Evolutionary conservation across 306 rosid genomes (phyloP), one percentile per base, ranked within the genome.

Genomic region (Sesbania bispinosa): DNA sequence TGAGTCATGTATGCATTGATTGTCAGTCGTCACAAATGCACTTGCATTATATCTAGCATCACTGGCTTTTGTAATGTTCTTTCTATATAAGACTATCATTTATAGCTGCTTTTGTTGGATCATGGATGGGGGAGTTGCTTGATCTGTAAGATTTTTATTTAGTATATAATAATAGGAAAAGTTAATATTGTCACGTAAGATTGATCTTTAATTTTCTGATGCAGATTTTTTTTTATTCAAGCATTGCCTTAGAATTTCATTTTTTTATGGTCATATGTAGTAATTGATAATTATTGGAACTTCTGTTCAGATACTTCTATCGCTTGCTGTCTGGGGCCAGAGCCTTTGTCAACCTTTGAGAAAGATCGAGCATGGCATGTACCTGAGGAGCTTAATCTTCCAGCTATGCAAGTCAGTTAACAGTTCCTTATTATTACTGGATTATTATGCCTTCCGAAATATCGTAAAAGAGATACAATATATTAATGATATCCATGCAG

Each of bases 341-440:
- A 89, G 50, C 80, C 88, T 58, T 69, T 94, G 84, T 87, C 97
- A 53, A 74, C 88, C 47, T 89, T 94, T 39, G 99, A 91, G 75
- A 94, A 85, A 68, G 90, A 86, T 69, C 89, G 90, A 10, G 96
- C 91, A 68, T 94, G 96, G 99, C 96, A 94, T 73, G 85, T 94
- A 64, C 75, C 86, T 0, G 96, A 89, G 83, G 92, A 84, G 41
- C 90, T 94, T 29, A 82, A 83, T 83, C 74, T 94, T 73, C 64
- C 15, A 27, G 90, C 99, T n/a, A 89, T 94, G 97, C 92, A 80
- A 85, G 98, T 93, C 41, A 61, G 81, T 82, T 76, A 70, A 20
- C n/a, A 46, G 43, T 74, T 60, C 27, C 75, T 33, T 62, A 46
- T 18, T 30, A 47, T 52, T n/a, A 13, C 62, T 55, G 62, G 47